Evolutionary conservation across 495 filamentous ascomycete species (phyloP).

Genomic region (Talaromyces adpressus): DNA sequence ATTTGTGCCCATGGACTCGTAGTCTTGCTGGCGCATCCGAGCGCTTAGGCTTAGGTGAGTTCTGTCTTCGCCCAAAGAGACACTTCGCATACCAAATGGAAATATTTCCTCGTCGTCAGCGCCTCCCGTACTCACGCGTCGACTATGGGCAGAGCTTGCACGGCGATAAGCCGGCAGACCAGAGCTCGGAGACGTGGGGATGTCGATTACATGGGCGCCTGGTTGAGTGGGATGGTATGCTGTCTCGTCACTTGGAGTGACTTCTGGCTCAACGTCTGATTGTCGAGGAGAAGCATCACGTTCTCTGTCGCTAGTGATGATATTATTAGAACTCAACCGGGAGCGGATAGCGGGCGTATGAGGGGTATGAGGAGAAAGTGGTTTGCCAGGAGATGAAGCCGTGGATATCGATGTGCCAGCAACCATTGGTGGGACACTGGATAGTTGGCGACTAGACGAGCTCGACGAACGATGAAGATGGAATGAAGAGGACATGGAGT

Average conservation of each 20-base stretch:
- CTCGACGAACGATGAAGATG: slow-evolving; percentile 74
- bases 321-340: slow-evolving; percentile 80
- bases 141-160: slow-evolving; percentile 72
- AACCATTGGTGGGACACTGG: slow-evolving; percentile 78
- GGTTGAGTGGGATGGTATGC: slow-evolving; percentile 38
- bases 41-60: slow-evolving; percentile 51
- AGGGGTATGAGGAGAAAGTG: slow-evolving; percentile 86
- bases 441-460: slow-evolving; percentile 77
- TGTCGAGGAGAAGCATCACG: slow-evolving; percentile 18
- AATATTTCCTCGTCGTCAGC: slow-evolving; percentile 59
- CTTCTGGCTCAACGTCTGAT: slow-evolving; percentile 27
- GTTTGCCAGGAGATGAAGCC: slow-evolving; percentile 84
- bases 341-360: slow-evolving; percentile 92
- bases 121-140: slow-evolving; percentile 36
- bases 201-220: slow-evolving; percentile 67
- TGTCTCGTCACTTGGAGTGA: slow-evolving; percentile 27
- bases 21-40: slow-evolving; percentile 44
- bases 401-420: slow-evolving; percentile 74
- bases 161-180: slow-evolving; percentile 56
- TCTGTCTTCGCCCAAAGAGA: slow-evolving; percentile 68
- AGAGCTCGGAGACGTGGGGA: slow-evolving; percentile 67
- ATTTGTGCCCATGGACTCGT: slow-evolving; percentile 17
- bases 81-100: slow-evolving; percentile 61
- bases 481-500: slow-evolving; percentile 81
- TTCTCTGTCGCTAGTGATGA: slow-evolving; percentile 50